These are phyloP conservation scores for Nitzschia sp. DNA, from an alignment of 108 stramenopile species.

Conservation along the genomic window DNA sequence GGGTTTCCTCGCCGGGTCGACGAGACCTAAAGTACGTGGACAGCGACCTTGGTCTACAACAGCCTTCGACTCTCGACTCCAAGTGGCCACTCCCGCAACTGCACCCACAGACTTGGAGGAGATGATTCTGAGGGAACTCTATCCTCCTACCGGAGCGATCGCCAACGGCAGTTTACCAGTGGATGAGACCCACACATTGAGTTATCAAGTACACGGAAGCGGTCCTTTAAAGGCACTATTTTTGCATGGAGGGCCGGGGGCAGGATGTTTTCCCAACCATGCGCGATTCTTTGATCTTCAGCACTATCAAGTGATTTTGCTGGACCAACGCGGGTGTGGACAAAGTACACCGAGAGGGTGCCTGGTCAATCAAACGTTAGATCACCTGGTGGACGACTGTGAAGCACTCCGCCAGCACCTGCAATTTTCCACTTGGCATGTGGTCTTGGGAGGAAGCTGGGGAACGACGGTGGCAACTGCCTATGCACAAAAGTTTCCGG, in stretches of 20 bases:
- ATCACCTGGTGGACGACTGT: slow-evolving; percentile 69
- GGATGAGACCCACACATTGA: slow-evolving; percentile 35
- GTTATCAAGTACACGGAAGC: slow-evolving; percentile 37
- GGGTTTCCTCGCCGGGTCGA: too few species aligned
- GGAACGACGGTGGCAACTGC: slow-evolving; percentile 85
- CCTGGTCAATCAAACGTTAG: slow-evolving; percentile 45
- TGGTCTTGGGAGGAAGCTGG: slow-evolving; percentile 89
- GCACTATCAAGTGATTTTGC: slow-evolving; percentile 60
- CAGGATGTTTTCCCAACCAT: slow-evolving; percentile 72
- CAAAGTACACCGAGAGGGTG: slow-evolving; percentile 49
- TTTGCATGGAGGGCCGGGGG: slow-evolving; percentile 87
- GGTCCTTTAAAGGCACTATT: slow-evolving; percentile 48
- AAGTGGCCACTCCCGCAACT: too few species aligned
- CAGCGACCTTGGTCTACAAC: too few species aligned
- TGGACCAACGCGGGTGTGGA: slow-evolving; percentile 90
- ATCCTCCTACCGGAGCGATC: neutral
- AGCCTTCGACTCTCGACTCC: too few species aligned
- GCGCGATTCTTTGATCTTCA: slow-evolving; percentile 78
- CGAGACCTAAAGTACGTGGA: too few species aligned
- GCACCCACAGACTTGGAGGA: too few species aligned
- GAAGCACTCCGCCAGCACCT: slow-evolving; percentile 66
- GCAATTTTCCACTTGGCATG: slow-evolving; percentile 55
- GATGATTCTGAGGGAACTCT: neutral
- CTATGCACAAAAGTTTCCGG: slow-evolving; percentile 76
- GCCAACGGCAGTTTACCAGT: slow-evolving; percentile 35